Evolutionary conservation across 2,329 filamentous ascomycete genomes (phyloP).

Genomic region (Aureobasidium sp.): DNA sequence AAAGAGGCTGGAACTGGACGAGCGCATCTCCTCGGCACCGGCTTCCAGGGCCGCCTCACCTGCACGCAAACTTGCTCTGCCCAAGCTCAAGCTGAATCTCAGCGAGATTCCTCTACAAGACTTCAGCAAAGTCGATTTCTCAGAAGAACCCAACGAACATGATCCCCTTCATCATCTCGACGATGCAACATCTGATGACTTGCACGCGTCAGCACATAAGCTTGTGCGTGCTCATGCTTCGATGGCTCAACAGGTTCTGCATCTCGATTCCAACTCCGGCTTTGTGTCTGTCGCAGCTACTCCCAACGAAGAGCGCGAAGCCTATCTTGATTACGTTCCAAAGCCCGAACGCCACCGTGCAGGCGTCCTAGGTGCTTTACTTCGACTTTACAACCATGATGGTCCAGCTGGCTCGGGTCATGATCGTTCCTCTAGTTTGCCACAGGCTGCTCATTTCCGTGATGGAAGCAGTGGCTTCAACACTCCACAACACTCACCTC

Average conservation of each 20-base stretch:
- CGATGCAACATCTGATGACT: constrained; percentile 8
- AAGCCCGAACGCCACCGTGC: constrained; percentile 60
- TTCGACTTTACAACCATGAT: constrained; percentile 56
- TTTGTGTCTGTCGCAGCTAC: constrained; percentile 40
- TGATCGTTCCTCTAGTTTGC: constrained; percentile 12
- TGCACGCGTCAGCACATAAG: constrained; percentile 34
- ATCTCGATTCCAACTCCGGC: constrained; percentile 20
- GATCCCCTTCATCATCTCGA: constrained; percentile 12
- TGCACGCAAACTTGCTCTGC: background rate
- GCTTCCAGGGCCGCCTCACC: constrained; percentile 24
- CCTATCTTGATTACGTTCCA: constrained; percentile 56
- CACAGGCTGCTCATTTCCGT: constrained; percentile 11
- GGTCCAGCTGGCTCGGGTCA: background rate
- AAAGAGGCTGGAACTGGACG: constrained; percentile 25
- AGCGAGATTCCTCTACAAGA: constrained; percentile 23
- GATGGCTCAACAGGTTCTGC: constrained; percentile 14
- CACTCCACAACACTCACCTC: constrained; percentile 31
- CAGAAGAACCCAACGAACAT: constrained; percentile 25
- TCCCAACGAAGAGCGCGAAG: constrained; percentile 39
- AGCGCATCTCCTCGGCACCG: constrained; percentile 22
- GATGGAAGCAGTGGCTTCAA: constrained; percentile 16
- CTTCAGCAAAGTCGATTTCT: constrained; percentile 12
- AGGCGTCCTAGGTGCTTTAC: constrained; percentile 62
- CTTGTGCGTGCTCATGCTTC: constrained; percentile 34
- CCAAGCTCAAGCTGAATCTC: constrained; percentile 13